phyloP scores from a whole-genome alignment of 2,329 filamentous ascomycete species.

The Cercospora nicotianae region DNA sequence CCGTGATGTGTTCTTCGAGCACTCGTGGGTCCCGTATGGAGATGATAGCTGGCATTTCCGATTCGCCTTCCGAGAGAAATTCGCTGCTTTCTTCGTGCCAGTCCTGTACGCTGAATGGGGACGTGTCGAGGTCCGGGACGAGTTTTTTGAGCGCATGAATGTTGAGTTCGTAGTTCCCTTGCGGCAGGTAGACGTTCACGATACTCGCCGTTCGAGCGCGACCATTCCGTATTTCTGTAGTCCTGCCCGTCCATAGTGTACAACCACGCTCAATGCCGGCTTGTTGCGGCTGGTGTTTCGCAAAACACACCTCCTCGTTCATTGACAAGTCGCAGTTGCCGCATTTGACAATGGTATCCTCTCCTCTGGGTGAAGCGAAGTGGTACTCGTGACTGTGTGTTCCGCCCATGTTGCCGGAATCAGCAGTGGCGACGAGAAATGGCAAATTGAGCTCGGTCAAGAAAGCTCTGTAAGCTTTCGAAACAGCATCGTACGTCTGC shows the following conservation, averaged over 20 bases:
- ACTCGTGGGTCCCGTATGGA: slow-evolving; percentile 22
- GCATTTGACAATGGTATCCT: slow-evolving; percentile 82
- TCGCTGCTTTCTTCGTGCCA: slow-evolving; percentile 42
- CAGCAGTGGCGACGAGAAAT: slow-evolving; percentile 81
- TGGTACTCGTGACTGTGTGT: slow-evolving; percentile 94
- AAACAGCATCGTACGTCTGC: slow-evolving; percentile 75
- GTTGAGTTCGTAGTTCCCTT: slow-evolving; percentile 48
- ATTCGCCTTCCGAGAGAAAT: slow-evolving; percentile 12
- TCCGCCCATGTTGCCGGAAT: slow-evolving; percentile 95
- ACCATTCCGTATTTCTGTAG: neutral
- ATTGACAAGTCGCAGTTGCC: slow-evolving; percentile 70
- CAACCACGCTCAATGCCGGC: slow-evolving; percentile 8
- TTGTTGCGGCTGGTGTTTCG: slow-evolving; percentile 2
- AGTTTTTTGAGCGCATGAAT: slow-evolving; percentile 65
- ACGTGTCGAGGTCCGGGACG: slow-evolving; percentile 66
- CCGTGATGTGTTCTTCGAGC: slow-evolving; percentile 9
- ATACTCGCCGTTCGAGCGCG: slow-evolving; percentile 53
- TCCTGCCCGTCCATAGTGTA: slow-evolving; percentile 20
- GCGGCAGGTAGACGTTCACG: slow-evolving; percentile 60
- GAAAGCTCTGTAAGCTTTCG: slow-evolving; percentile 69
- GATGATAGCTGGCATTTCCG: neutral
- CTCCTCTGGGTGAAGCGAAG: slow-evolving; percentile 73
- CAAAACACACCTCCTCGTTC: slow-evolving; percentile 73
- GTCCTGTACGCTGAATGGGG: slow-evolving; percentile 8
- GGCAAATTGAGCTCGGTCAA: slow-evolving; percentile 82